A percentile compares a stretch with the other conserved stretches of the same genome.
These are phyloP conservation scores for Arachis hypogaea DNA, from an alignment of 306 rosid species.

Conservation along the genomic window DNA sequence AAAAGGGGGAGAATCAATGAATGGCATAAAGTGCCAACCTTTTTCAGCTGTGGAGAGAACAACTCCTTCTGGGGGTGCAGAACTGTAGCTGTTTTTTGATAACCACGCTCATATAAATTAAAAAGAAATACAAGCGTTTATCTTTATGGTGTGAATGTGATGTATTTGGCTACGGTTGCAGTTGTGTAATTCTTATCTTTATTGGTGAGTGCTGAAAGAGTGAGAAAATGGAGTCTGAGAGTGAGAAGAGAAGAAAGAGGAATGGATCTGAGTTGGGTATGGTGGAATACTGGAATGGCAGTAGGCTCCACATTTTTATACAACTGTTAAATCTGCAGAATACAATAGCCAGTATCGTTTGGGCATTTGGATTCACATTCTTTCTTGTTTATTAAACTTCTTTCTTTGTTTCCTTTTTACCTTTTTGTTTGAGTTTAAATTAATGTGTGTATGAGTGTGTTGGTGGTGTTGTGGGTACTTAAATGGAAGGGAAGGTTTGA, in stretches of 20 bases:
- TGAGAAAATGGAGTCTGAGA: conserved; percentile 57
- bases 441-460: no score
- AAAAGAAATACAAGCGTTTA: background rate
- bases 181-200: background rate
- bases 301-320: conserved; percentile 78
- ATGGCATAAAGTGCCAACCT: conserved; percentile 42
- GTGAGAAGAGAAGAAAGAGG: conserved; percentile 38
- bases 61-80: conserved; percentile 27
- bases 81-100: conserved; percentile 22
- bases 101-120: conserved; percentile 6
- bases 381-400: background rate
- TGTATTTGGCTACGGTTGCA: conserved; percentile 24
- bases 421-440: background rate
- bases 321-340: conserved; percentile 42
- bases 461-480: conserved; percentile 23
- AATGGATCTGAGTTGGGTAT: conserved; percentile 72
- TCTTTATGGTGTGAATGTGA: background rate
- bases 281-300: conserved; percentile 47
- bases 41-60: conserved; percentile 4
- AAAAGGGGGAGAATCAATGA: conserved; percentile 40
- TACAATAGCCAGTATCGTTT: conserved; percentile 44
- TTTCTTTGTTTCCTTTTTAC: background rate
- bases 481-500: background rate
- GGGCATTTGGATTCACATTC: conserved; percentile 50
- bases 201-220: conserved; percentile 32